Base-by-base conservation (phyloP, 169 alveolate genomes). In the Cryptosporidium muris region DNA sequence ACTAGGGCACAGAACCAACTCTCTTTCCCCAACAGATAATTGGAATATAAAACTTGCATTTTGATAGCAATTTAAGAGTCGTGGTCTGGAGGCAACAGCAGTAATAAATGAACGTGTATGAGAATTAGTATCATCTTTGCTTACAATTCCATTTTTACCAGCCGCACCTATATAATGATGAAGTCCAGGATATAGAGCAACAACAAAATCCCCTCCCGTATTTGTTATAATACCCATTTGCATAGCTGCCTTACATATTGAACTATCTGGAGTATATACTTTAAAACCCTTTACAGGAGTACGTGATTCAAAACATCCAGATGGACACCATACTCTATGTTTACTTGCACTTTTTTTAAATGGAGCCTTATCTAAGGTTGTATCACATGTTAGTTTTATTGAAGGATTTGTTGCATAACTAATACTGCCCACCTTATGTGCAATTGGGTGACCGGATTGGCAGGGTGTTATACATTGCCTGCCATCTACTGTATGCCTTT, bases 231-330 rank as follows among this genome's bases (percentile, higher is more conserved):
- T 95, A 4, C 97, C 97, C 45, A 96, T 91, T 54, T 95, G 97
- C 52, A 93, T 91, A n/a, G 97, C 97, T 5, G 97, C 95, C 85
- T 95, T 92, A 88, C 97, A 95, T 25, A 94, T 94, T 82, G 93
- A 82, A 51, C 93, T 89, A 37, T 51, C 66, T 42, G 82, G 88
- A 11, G 92, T 36, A 64, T 90, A 90, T 11, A 90, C 91, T 53
- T 89, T 82, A 51, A 45, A 52, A 2, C 93, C 93, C 14, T 80
- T 60, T 43, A 89, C 80, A 7, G 88, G 88, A 16, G 51, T 54
- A 56, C 80, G 40, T 58, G 88, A 45, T 51, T 89, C 60, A 37
- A 38, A 43, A 66, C 93, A 90, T 56, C 88, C 89, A 6, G 66
- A 34, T 2, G 93, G 93, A 51, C 93, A 90, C 4, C 42, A 25